A percentile compares a stretch with the other conserved stretches of the same genome.
These are phyloP conservation scores for Penicillium coffeae DNA, from an alignment of 495 filamentous ascomycete genomes.

Conservation along the genomic window DNA sequence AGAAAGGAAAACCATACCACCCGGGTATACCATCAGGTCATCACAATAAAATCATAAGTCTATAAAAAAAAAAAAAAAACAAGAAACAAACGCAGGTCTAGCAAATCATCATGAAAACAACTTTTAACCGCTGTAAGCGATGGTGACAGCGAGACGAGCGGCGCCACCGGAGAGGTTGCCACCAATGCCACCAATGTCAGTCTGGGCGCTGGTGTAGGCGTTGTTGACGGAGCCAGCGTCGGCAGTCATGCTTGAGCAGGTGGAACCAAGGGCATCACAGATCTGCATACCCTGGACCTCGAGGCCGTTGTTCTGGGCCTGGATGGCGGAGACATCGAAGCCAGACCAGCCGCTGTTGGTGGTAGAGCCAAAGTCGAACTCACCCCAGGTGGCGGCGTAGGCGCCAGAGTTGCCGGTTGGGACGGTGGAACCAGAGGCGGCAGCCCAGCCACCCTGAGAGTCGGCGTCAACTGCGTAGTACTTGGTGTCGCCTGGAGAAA, in stretches of 20 bases:
- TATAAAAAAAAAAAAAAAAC: not conserved
- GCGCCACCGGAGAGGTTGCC: conserved; percentile 31
- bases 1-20: conserved; percentile 2
- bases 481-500: conserved; percentile 37
- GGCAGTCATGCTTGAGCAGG: conserved; percentile 32
- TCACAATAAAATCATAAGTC: conserved; percentile 3
- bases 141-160: conserved; percentile 25
- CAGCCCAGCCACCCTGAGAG: conserved; percentile 39
- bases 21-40: not conserved
- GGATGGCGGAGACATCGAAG: conserved; percentile 41
- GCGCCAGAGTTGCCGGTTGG: conserved; percentile 30
- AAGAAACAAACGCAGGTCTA: too few relatives aligned
- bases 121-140: conserved; percentile 31
- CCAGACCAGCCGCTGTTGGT: conserved; percentile 38
- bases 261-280: conserved; percentile 22
- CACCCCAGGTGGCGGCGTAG: conserved; percentile 43
- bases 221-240: conserved; percentile 27
- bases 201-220: conserved; percentile 34
- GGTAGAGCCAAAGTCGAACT: conserved; percentile 38
- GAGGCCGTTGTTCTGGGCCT: conserved; percentile 29
- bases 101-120: not conserved
- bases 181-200: conserved; percentile 37
- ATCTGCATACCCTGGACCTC: conserved; percentile 34
- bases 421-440: conserved; percentile 27
- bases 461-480: conserved; percentile 48